phyloP scores from a whole-genome alignment of 768 basidiomycete genomes.

The Cystobasidium tubakii region DNA sequence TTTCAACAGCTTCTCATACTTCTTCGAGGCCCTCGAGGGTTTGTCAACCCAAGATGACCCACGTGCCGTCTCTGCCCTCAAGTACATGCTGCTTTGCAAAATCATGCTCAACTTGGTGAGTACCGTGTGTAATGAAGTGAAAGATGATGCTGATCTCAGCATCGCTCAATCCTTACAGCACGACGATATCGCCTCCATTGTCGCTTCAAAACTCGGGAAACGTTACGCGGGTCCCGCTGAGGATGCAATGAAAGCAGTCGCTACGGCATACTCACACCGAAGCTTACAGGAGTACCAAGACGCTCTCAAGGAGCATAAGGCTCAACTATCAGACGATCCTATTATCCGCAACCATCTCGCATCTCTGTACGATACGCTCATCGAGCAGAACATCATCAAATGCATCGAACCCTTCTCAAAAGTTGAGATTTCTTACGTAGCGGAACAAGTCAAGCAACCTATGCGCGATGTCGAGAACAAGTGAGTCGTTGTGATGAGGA shows the following conservation, averaged over 20 bases:
- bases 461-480: conserved; percentile 40
- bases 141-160: too few relatives aligned
- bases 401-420: conserved; percentile 94
- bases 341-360: conserved; percentile 93
- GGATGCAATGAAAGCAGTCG: conserved; percentile 91
- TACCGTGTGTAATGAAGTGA: too few relatives aligned
- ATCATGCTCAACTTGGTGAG: conserved; percentile 91
- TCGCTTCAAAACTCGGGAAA: conserved; percentile 76
- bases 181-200: conserved; percentile 82
- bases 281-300: conserved; percentile 84
- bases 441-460: conserved; percentile 61
- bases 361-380: conserved; percentile 86
- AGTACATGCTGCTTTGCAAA: conserved; percentile 97
- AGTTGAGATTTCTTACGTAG: conserved; percentile 85
- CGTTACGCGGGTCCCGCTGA: conserved; percentile 86
- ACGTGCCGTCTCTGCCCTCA: conserved; percentile 72
- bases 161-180: conserved; percentile 6
- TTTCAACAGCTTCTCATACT: conserved; percentile 68
- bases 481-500: conserved; percentile 34
- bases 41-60: conserved; percentile 70
- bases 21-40: conserved; percentile 93
- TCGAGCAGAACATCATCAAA: conserved; percentile 88
- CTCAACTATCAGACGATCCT: conserved; percentile 86
- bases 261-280: conserved; percentile 84
- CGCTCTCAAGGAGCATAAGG: conserved; percentile 75